Base-by-base conservation (phyloP, 2,329 filamentous ascomycete genomes). In the Bimuria novae-zelandiae region DNA sequence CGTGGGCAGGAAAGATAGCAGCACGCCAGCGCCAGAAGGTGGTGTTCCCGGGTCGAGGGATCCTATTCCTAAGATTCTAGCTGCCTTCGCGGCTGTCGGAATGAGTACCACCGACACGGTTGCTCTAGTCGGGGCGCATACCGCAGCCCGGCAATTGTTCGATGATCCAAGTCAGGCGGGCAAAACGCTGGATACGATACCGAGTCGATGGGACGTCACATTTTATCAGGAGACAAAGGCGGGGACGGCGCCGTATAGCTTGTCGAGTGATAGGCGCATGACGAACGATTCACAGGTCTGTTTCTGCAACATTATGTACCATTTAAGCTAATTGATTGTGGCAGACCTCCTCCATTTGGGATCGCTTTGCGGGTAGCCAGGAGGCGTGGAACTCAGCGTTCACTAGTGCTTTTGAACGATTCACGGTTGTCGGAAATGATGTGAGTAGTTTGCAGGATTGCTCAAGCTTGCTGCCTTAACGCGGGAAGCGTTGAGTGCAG, bases 41-140 rank as follows among this genome's bases (percentile, higher is more conserved):
- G 44, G 29, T 5, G 50, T 70, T 7, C 62, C 61, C 0, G 37
- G 42, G 6, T 59, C 59, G 21, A 52, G 52, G 4, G 65, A 60
- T 41, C 42, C 62, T 0, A 57, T 62, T 3, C 52, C 52, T 1
- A 56, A 46, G 3, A 62, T 72, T 7, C 43, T 66, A 3, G 47
- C 39, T 0, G 56, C 61, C 8, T 74, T 73, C 47, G 48, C 44
- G 4, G 62, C 59, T 4, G 67, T 70, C 23, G 69, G 69, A 0
- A 64, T 74, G 46, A 57, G 54, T 6, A 44, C 62, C 0, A 56
- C 51, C 17, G 70, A 73, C 49, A 59, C 73, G 4, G 71, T 70
- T 11, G 70, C 70, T 7, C 62, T 73, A 7, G 52, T 73, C 29
- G 71, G 70, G 4, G 64, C 69, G n/a, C 71, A 74, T 33, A 59